Evolutionary conservation across 108 stramenopile species (phyloP), one percentile per base, ranked within the genome.

Genomic region (Cyclotella kingstonii): DNA sequence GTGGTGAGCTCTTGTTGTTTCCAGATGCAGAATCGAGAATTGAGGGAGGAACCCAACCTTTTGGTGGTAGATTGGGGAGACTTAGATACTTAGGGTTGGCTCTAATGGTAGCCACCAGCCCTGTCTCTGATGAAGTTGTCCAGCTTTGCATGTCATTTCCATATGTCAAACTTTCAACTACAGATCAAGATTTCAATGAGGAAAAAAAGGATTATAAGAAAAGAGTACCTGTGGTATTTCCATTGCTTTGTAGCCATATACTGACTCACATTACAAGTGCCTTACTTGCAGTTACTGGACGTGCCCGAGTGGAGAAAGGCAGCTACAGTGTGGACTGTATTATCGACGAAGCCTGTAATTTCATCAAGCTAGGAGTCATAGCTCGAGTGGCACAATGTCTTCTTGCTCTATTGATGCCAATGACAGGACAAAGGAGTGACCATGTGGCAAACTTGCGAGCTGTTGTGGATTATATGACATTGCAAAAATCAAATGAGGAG

Each of bases 121-220:
- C 91, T 17, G 79, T 93, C 14, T 80, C 88, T 9, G 77, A 58
- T 18, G 91, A 93, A 66, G 68, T 90, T 8, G 61, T 83, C n/a
- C 91, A 93, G 43, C 72, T 93, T 28, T 86, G 76, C 40, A 73
- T 92, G 7, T 60, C 78, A 10, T 92, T 92, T 65, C 91, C 91
- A 15, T 43, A 69, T 22, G 6, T 38, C n/a, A 63, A 62, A n/a
- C 25, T 9, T 25, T 0, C 31, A 34, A 25, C 34, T 25, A 26
- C 51, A 11, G 47, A 62, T 46, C 54, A 70, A 22, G 28, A 60
- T 17, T 36, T 40, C 6, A 43, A 36, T 34, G 68, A 69, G 17
- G 14, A 55, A 26, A 44, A 35, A 26, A 56, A 58, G n/a, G n/a
- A n/a, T n/a, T n/a, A n/a, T n/a, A n/a, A n/a, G 29, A 64, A 70